Base-by-base conservation (phyloP, 345 rosid species). In the Erodium maritimum region DNA sequence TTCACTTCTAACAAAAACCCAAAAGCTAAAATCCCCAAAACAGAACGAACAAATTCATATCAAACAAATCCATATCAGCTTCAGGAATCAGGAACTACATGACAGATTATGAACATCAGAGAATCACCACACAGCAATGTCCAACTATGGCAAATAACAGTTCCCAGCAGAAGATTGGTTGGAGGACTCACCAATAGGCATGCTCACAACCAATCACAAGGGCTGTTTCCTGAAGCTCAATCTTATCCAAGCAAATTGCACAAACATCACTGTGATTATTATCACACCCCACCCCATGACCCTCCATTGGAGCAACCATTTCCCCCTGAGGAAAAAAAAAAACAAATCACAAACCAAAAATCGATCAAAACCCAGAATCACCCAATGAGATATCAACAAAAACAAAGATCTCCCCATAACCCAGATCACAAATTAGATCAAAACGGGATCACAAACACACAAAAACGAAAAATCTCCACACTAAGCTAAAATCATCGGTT, bases 121-220 rank as follows among this genome's bases (percentile, higher is more conserved):
- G 23, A 11, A 33, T 22, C 61, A 25, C 51, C 23, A 29, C 8
- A 25, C 9, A 25, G 50, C 22, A 22, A 12, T 18, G 21, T 2
- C n/a, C 6, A 18, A 51, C 23, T 55, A 20, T 10, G 20, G 52
- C 23, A 62, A 53, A 62, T 1, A 50, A 16, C n/a, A 21, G 37
- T 3, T n/a, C n/a, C n/a, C n/a, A n/a, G 10, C 60, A 58, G 56
- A 37, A 46, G 21, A 13, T 54, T 51, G 33, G 33, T 55, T 17
- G 48, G 57, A 78, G 48, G 57, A 78, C 93, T 56, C 75, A 87
- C 99, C 99, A 93, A 82, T 93, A 93, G 21, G 96, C 82, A 61
- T 93, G 97, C 65, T 93, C 97, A 77, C 99, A 93, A 68, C 90
- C 96, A 74, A 83, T 90, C 23, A 93, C 72, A 64, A 89, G 87